phyloP scores from a whole-genome alignment of 2,329 filamentous ascomycete genomes.

The Monilinia vaccinii-corymbosi region DNA sequence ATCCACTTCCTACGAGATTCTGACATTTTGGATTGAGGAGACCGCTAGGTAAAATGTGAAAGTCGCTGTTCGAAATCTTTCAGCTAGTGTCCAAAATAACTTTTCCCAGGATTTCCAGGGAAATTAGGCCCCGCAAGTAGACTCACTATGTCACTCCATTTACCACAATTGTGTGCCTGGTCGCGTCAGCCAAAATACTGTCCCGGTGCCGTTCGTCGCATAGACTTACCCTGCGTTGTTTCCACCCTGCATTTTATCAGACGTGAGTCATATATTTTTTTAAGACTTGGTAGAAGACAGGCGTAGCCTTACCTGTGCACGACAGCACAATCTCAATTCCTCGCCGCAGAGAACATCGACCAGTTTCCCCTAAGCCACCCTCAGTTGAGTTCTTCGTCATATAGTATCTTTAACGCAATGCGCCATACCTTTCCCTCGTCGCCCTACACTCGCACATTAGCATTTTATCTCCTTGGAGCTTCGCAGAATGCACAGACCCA shows the following conservation, averaged over 20 bases:
- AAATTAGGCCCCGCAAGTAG: not conserved
- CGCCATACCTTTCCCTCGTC: constrained; percentile 10
- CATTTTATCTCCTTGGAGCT: constrained; percentile 1
- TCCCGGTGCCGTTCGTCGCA: not conserved
- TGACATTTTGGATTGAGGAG: constrained; percentile 61
- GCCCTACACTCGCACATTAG: constrained; percentile 4
- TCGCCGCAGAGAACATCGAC: constrained; percentile 36
- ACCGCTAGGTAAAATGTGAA: constrained; percentile 56
- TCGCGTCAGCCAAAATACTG: not conserved
- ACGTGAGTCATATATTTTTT: not conserved
- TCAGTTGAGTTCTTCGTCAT: not conserved
- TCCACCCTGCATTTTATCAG: constrained; percentile 33
- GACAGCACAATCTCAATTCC: constrained; percentile 7
- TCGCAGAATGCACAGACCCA: constrained; percentile 39
- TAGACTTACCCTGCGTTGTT: constrained; percentile 41
- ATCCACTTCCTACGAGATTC: constrained; percentile 65
- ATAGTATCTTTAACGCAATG: not conserved
- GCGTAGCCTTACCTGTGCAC: constrained; percentile 1
- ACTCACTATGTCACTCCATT: constrained; percentile 33
- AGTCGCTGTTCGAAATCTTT: constrained; percentile 21
- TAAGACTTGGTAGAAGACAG: constrained; percentile 8
- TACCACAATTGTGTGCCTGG: constrained; percentile 33
- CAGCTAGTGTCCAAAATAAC: not conserved
- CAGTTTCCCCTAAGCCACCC: constrained; percentile 44
- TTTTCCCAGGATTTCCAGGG: not conserved